Evolutionary conservation across 306 rosid genomes (phyloP).

Genomic region (Vicia faba): DNA sequence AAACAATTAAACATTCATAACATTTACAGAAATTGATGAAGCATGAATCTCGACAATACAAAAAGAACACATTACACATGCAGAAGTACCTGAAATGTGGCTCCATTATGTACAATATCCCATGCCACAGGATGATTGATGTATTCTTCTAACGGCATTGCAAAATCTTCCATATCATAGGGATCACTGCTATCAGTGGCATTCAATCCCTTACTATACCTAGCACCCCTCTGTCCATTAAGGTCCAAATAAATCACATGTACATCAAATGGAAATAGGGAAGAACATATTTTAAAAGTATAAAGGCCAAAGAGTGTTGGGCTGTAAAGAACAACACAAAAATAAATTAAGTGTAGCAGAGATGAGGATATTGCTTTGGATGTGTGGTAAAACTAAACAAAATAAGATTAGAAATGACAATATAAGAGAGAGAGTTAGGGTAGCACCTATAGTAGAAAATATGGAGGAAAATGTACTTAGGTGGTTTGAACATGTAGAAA

Average conservation of each 20-base stretch:
- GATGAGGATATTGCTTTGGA: no score
- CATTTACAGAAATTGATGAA: conserved; percentile 25
- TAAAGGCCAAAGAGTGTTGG: conserved; percentile 1
- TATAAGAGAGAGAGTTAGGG: no score
- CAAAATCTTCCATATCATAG: conserved; percentile 70
- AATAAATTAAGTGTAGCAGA: no score
- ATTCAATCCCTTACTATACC: conserved; percentile 44
- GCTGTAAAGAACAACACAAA: no score
- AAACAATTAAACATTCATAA: conserved; percentile 8
- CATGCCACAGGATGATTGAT: conserved; percentile 67
- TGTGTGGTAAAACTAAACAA: no score
- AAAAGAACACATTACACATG: conserved; percentile 19
- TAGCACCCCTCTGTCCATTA: conserved; percentile 67
- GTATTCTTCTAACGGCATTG: conserved; percentile 84
- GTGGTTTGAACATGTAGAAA: no score
- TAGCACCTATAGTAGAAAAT: no score
- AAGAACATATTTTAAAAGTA: conserved; percentile 28
- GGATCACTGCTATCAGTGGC: conserved; percentile 46
- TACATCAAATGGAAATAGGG: conserved; percentile 31
- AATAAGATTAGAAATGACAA: no score
- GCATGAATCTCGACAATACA: conserved; percentile 24
- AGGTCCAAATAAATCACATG: conserved; percentile 32
- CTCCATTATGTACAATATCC: conserved; percentile 92
- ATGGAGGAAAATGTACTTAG: no score
- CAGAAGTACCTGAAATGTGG: conserved; percentile 87